These are phyloP conservation scores for Sorghum bicolor DNA, from an alignment of 176 grass and related monocot species.

Conservation along the genomic window DNA sequence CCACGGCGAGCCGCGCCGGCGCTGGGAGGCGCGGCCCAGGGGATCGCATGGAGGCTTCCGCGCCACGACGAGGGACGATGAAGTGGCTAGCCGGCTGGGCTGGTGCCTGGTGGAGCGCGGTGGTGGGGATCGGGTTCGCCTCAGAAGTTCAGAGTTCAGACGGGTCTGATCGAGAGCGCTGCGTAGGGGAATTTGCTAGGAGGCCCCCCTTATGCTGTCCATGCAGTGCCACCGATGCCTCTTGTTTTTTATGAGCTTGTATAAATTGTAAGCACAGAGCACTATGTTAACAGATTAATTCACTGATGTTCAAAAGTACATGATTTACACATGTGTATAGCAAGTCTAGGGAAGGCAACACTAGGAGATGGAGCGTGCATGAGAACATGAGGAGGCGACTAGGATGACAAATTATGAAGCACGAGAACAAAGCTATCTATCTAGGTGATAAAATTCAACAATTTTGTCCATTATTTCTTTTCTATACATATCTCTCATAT, in stretches of 20 bases:
- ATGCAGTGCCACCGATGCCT: neutral
- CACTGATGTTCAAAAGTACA: neutral
- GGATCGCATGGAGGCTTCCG: constrained; percentile 36
- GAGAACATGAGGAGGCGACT: neutral
- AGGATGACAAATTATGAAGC: neutral
- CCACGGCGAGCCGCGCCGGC: constrained; percentile 7
- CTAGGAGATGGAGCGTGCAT: neutral
- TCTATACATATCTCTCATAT: neutral
- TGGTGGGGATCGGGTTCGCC: constrained; percentile 23
- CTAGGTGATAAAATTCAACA: neutral
- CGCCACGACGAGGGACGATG: neutral
- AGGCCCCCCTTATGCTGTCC: neutral
- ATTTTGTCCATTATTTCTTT: neutral
- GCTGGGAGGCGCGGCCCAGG: neutral
- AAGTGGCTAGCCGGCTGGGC: neutral
- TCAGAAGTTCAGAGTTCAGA: neutral
- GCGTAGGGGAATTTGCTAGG: neutral
- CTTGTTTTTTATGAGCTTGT: neutral
- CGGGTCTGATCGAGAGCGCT: neutral
- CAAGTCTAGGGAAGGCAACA: neutral
- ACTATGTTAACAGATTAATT: neutral
- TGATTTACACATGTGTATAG: neutral
- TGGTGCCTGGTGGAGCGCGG: neutral
- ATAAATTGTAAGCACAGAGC: neutral
- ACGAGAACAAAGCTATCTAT: neutral